These are phyloP conservation scores for Brassica cretica DNA, from an alignment of 345 rosid species.

Conservation along the genomic window DNA sequence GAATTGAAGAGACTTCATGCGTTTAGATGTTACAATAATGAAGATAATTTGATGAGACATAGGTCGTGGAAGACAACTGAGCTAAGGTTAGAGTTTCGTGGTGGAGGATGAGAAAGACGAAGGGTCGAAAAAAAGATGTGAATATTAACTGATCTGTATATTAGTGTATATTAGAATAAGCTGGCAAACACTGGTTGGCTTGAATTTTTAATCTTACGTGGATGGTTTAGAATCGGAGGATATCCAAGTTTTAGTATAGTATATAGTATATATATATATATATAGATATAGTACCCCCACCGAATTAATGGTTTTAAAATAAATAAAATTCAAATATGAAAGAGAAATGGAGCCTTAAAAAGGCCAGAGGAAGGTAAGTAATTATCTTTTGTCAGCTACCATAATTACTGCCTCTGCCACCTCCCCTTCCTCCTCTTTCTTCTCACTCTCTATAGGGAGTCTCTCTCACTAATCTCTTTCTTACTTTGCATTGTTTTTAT, in stretches of 20 bases:
- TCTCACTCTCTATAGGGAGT: not conserved
- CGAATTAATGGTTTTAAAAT: not conserved
- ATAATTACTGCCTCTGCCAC: constrained; percentile 67
- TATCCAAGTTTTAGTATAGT: not conserved
- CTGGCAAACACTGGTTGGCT: not conserved
- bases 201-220: not conserved
- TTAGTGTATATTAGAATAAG: too few relatives aligned
- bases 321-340: constrained; percentile 1
- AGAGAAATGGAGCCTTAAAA: constrained; percentile 36
- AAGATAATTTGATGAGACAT: too few relatives aligned
- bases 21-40: too few relatives aligned
- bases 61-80: not conserved
- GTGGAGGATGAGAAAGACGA: not conserved
- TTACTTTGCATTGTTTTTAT: constrained; percentile 37
- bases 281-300: not conserved
- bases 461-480: not conserved
- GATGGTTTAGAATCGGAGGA: not conserved
- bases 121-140: not conserved
- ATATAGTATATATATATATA: too few relatives aligned
- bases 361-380: constrained; percentile 41
- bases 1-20: too few relatives aligned
- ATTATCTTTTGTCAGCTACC: constrained; percentile 62
- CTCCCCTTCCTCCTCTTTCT: constrained; percentile 8
- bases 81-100: not conserved
- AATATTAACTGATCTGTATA: too few relatives aligned